Evolutionary conservation across 73 alveolate species (phyloP).

Genomic region (Durusdinium trenchii): DNA sequence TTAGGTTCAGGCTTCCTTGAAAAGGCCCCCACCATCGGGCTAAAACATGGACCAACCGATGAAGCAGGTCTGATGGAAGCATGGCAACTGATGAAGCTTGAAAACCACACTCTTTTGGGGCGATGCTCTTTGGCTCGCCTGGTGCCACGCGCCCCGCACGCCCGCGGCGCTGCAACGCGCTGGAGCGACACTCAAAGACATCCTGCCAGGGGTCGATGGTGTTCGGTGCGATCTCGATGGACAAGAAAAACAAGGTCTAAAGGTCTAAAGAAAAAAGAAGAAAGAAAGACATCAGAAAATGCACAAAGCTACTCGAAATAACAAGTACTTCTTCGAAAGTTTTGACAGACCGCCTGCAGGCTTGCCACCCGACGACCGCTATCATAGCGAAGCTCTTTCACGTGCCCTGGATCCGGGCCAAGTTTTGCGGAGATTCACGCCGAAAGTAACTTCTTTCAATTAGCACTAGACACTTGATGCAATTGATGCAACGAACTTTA

Average conservation of each 20-base stretch:
- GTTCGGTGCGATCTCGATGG: not conserved
- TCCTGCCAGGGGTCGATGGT: not conserved
- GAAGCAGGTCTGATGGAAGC: too few species aligned
- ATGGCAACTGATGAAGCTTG: too few species aligned
- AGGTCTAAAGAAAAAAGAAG: not conserved
- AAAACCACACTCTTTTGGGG: too few species aligned
- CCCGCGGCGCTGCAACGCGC: constrained; percentile 91
- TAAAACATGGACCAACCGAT: too few species aligned
- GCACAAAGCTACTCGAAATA: not conserved
- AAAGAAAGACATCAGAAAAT: too few species aligned
- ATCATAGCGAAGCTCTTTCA: constrained; percentile 83
- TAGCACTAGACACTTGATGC: too few species aligned
- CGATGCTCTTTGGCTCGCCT: not conserved
- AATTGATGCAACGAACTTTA: too few species aligned
- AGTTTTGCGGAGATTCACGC: not conserved
- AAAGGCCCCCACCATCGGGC: too few species aligned
- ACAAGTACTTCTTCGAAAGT: not conserved
- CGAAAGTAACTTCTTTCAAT: too few species aligned
- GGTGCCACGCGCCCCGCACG: constrained; percentile 95
- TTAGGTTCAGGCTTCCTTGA: too few species aligned
- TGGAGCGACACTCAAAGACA: constrained; percentile 72
- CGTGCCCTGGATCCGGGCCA: constrained; percentile 36
- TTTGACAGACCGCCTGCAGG: not conserved
- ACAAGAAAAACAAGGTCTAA: not conserved
- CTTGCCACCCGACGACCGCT: constrained; percentile 64